Base-by-base conservation (phyloP, 805 yeast genomes). In the Jamesozyma spencerorum region DNA sequence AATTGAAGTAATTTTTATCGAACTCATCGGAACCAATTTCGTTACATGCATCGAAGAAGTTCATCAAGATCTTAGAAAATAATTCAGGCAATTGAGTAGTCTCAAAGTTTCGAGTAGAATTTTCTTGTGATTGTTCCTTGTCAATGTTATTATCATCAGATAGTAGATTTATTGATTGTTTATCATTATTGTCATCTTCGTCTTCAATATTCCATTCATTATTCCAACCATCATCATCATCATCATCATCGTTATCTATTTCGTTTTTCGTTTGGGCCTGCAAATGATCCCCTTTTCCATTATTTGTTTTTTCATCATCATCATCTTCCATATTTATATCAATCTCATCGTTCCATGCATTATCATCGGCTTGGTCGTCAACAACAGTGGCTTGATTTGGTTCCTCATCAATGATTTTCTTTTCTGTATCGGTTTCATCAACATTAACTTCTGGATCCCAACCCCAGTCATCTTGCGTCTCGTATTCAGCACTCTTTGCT, bases 171-270 rank as follows among this genome's bases (percentile, higher is more conserved):
- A n/a, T n/a, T n/a, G n/a, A n/a, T n/a, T n/a, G 22, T 29, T 22
- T 28, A n/a, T 15, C n/a, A 24, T 34, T 40, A 12, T 36, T 46
- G 1, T 34, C 44, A 1, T 41, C 48, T 18, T 50, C 53, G 20
- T 45, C 44, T 18, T 40, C 58, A 26, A 47, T 32, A 38, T 51
- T 51, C 56, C 56, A 52, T 11, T 43, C 49, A 22, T 43, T 50
- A 43, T 51, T 50, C 59, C 59, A 54, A 3, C 44, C 52, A 27
- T 42, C 54, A 18, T 49, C 48, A 5, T 28, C 41, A 26, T 37
- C 44, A 4, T 30, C 42, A 6, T 27, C 49, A 15, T 22, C 34
- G 18, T 37, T 46, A 15, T 4, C 22, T 28, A 11, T 19, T 29
- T 3, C 20, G 29, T 17, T 39, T 18, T 29, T 40, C 36, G 29